Conservation (phyloP, 176 grass and related monocot species). For the Carex cristatella region DNA sequence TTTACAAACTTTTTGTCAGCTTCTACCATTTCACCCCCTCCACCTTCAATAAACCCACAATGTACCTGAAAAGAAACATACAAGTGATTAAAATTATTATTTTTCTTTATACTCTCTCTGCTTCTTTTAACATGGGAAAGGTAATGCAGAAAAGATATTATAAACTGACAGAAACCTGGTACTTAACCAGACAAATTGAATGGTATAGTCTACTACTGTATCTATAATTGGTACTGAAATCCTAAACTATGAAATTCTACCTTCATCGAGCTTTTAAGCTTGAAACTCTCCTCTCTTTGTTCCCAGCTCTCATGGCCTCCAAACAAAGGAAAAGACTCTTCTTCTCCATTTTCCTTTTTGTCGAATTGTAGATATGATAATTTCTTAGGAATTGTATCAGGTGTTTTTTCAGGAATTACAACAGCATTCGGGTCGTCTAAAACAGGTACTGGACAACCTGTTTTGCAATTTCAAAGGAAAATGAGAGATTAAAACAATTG, state of each 20-base stretch:
- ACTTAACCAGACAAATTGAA: background rate
- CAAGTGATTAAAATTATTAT: conserved; percentile 1
- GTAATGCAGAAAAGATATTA: background rate
- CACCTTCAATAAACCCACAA: conserved; percentile 86
- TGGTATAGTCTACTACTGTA: background rate
- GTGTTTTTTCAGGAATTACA: conserved; percentile 63
- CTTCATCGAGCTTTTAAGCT: conserved; percentile 84
- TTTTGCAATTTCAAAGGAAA: conserved; percentile 7
- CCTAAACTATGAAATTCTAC: conserved; percentile 16
- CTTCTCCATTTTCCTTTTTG: conserved; percentile 37
- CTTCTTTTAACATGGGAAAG: background rate
- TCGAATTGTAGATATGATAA: conserved; percentile 55
- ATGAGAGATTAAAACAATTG: background rate
- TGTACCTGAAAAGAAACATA: conserved; percentile 52
- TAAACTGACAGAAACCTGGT: background rate
- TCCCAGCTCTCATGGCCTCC: conserved; percentile 76
- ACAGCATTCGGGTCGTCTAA: conserved; percentile 55
- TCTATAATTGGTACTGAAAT: background rate
- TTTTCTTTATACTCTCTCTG: background rate
- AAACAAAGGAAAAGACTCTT: conserved; percentile 51
- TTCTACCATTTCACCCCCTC: conserved; percentile 83
- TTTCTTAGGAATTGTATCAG: conserved; percentile 50
- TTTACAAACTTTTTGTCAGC: conserved; percentile 61
- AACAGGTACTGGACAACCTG: conserved; percentile 75
- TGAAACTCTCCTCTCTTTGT: conserved; percentile 76